Evolutionary conservation across 1,284 basidiomycete genomes (phyloP), one percentile per base, ranked within the genome.

Genomic region (Rhodotorula sp.): DNA sequence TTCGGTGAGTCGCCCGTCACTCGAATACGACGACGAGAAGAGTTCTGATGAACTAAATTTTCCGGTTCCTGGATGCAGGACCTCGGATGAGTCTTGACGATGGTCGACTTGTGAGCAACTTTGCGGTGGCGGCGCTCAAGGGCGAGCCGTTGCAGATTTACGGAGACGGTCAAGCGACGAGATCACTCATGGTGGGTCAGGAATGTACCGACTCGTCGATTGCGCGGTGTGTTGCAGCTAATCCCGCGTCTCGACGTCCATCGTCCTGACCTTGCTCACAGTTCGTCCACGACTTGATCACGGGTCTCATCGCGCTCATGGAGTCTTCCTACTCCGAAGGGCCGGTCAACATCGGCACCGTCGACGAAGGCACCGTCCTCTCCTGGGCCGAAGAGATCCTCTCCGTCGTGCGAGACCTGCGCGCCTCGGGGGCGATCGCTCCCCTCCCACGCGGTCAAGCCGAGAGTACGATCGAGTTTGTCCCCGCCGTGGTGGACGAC

Each of bases 91-190:
- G 96, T 84, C 92, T 94, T 3, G 88, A 89, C 80, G 96, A 98
- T 80, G 96, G 96, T 34, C 91, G 96, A 70, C 93, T 99, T 70
- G 96, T 99, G 49, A 96, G 93, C 80, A 98, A 98, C 84, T 97
- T 99, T 82, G 96, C 97, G 80, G 90, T 97, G 67, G 95, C 97
- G 80, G 96, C 95, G 15, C 87, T 99, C 69, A 90, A 90, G 78
- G 94, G 93, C 64, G 90, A 98, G 83, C 91, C 97, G 81, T 89
- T 99, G 85, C 68, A 78, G 68, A 76, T 98, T 61, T 99, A 97
- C 83, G 96, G 96, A 64, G 96, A 98, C 80, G 96, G 96, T 71
- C 88, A 85, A 61, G 94, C 97, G 83, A 98, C 96, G 29, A 90
- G 96, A 69, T 97, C 94, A 26, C 97, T 98, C 88, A 80, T 79